phyloP scores from a whole-genome alignment of 2,329 filamentous ascomycete species.

The Hypoxylon sp. region DNA sequence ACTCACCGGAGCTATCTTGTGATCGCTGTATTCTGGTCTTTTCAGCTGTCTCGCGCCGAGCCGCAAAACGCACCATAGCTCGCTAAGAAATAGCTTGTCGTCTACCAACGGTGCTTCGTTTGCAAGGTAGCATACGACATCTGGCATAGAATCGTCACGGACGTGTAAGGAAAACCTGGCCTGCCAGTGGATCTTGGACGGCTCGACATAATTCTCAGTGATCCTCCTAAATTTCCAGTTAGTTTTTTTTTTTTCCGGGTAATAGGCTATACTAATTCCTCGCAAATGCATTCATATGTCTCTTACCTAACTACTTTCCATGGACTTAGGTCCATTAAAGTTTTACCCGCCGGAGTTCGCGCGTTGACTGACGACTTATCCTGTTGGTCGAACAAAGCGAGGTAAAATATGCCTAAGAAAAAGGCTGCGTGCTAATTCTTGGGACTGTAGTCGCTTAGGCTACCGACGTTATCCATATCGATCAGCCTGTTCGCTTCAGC shows the following conservation, averaged over 20 bases:
- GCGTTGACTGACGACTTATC: constrained; percentile 1
- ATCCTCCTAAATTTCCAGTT: neutral
- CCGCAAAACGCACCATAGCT: neutral
- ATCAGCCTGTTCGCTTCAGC: neutral
- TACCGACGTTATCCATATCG: neutral
- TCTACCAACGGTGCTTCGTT: neutral
- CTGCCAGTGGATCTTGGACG: neutral
- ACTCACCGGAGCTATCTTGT: neutral
- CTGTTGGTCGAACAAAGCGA: neutral
- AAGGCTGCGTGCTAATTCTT: neutral
- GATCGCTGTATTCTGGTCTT: neutral
- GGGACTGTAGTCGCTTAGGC: neutral
- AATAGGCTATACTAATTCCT: neutral
- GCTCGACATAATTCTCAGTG: neutral
- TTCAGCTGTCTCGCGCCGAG: neutral
- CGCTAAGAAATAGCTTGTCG: neutral
- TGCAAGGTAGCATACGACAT: constrained; percentile 1
- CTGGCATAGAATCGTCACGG: constrained; percentile 2
- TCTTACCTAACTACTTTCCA: neutral
- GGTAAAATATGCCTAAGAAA: neutral
- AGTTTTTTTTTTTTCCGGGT: neutral
- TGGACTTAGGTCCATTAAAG: neutral
- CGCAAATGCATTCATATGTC: neutral
- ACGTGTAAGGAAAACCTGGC: neutral
- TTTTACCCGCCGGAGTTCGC: neutral